Evolutionary conservation across 371 early-diverging fungal species (phyloP).

Genomic region (Mucor plumbeus): DNA sequence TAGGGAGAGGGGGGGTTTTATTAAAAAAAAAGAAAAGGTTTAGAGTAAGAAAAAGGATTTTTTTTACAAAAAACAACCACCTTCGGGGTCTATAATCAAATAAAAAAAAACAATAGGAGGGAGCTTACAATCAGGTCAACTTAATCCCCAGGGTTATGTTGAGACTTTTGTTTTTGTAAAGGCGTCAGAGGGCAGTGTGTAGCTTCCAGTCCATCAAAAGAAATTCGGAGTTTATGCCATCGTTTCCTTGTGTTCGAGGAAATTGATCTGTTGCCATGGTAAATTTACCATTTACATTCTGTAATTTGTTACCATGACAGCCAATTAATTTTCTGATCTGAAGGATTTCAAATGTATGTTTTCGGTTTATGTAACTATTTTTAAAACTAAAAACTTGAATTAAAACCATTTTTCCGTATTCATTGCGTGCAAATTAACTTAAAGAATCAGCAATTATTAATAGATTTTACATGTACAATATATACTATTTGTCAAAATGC

Average conservation of each 20-base stretch:
- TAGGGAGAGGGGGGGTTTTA: slow-evolving; percentile 19
- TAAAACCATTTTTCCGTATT: too few species aligned
- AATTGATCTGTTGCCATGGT: neutral
- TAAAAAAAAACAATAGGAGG: slow-evolving; percentile 2
- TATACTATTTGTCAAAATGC: neutral
- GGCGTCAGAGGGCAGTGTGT: slow-evolving; percentile 1
- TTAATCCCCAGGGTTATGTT: slow-evolving; percentile 8
- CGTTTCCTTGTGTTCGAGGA: neutral
- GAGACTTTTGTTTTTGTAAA: slow-evolving; percentile 6
- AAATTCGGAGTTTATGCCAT: neutral
- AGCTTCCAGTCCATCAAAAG: neutral
- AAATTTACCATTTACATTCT: neutral
- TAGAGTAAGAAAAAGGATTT: slow-evolving; percentile 1
- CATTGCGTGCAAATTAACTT: too few species aligned
- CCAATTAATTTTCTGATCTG: neutral
- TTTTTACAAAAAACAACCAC: slow-evolving; percentile 11
- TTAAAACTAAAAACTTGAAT: too few species aligned
- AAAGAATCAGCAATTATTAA: too few species aligned
- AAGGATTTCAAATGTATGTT: too few species aligned
- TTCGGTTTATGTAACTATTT: too few species aligned
- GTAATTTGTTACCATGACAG: neutral
- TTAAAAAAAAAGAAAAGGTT: slow-evolving; percentile 13
- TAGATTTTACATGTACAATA: neutral
- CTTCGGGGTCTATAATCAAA: slow-evolving; percentile 9
- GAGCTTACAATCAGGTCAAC: slow-evolving; percentile 9